Conservation (phyloP, 768 basidiomycete genomes). For the Cantharellus anzutake region DNA sequence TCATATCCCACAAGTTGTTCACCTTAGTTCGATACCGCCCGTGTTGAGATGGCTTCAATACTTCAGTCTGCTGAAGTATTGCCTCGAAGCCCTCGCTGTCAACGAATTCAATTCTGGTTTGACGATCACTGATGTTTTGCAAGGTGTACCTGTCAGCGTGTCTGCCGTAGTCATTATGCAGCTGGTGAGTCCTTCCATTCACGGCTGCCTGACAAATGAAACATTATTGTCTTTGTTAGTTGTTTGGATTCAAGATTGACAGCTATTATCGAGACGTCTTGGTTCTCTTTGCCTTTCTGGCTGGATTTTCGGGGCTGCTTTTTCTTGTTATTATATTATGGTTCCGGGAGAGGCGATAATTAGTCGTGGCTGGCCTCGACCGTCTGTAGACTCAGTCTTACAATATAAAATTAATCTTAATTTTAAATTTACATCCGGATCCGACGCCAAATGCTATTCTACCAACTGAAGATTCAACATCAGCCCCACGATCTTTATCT, state of each 20-base stretch:
- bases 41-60: conserved; percentile 90
- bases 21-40: conserved; percentile 65
- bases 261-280: conserved; percentile 70
- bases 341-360: conserved; percentile 54
- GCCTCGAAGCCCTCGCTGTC: conserved; percentile 68
- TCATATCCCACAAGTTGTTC: conserved; percentile 30
- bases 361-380: no score
- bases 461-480: no score
- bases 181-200: conserved; percentile 27
- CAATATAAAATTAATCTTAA: no score
- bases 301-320: conserved; percentile 54
- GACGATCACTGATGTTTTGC: conserved; percentile 57
- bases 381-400: no score
- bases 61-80: conserved; percentile 68
- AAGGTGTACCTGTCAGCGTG: conserved; percentile 66
- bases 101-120: conserved; percentile 86
- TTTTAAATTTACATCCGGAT: no score
- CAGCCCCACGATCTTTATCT: no score
- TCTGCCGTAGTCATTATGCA: conserved; percentile 78
- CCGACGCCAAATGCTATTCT: no score
- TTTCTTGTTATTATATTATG: conserved; percentile 59
- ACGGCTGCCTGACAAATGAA: not conserved
- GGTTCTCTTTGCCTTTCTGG: conserved; percentile 71
- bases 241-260: conserved; percentile 70
- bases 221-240: conserved; percentile 19